These are phyloP conservation scores for Fusarium cicatricum DNA, from an alignment of 2,329 filamentous ascomycete species.

Conservation along the genomic window DNA sequence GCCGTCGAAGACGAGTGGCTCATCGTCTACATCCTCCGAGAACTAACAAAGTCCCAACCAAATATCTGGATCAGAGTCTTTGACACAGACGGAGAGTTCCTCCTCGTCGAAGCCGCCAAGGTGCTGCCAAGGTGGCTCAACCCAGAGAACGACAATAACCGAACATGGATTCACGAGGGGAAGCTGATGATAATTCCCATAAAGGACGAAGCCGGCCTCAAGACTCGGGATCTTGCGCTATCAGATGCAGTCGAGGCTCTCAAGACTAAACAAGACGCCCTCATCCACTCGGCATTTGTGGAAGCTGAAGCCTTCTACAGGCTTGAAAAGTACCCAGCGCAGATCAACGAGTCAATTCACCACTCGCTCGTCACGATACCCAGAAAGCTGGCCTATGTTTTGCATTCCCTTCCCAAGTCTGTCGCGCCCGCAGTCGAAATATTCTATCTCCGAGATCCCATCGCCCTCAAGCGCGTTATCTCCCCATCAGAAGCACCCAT, in stretches of 20 bases:
- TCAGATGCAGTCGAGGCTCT: slow-evolving; percentile 71
- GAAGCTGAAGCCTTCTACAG: slow-evolving; percentile 93
- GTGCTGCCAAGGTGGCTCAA: slow-evolving; percentile 89
- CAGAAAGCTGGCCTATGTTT: slow-evolving; percentile 79
- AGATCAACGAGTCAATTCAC: slow-evolving; percentile 80
- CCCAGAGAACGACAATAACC: slow-evolving; percentile 86
- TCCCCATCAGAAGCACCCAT: slow-evolving; percentile 60
- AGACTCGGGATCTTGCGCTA: slow-evolving; percentile 63
- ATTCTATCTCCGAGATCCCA: slow-evolving; percentile 89
- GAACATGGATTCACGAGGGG: slow-evolving; percentile 87
- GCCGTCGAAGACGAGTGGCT: slow-evolving; percentile 98
- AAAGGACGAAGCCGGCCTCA: slow-evolving; percentile 42
- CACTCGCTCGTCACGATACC: slow-evolving; percentile 77
- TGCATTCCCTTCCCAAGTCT: slow-evolving; percentile 77
- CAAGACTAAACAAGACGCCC: slow-evolving; percentile 58
- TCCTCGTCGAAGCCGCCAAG: slow-evolving; percentile 92
- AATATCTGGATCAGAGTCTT: slow-evolving; percentile 83
- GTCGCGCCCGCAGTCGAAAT: slow-evolving; percentile 87
- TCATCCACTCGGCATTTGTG: slow-evolving; percentile 77
- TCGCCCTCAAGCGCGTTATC: slow-evolving; percentile 74
- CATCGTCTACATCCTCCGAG: slow-evolving; percentile 86
- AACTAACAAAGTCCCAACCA: slow-evolving; percentile 76
- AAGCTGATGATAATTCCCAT: slow-evolving; percentile 77
- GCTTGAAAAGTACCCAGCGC: slow-evolving; percentile 80
- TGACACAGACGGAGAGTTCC: slow-evolving; percentile 93